Base-by-base conservation (phyloP, 2,329 filamentous ascomycete species). In the Diaporthe batatas region DNA sequence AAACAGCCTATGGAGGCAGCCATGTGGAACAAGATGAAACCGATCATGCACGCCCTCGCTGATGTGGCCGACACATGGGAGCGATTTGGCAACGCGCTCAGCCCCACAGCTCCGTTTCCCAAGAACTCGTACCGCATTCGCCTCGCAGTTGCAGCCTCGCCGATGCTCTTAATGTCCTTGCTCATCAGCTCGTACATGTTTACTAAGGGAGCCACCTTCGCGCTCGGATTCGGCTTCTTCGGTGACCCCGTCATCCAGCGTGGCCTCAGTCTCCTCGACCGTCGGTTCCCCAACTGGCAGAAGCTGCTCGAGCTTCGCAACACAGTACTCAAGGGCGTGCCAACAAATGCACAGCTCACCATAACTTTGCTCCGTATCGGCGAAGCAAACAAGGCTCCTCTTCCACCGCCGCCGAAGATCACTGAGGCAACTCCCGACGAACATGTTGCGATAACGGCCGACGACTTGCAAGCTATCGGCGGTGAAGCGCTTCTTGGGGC, bases 281-380 rank as follows among this genome's bases (percentile, higher is more conserved):
- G 82, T 10, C 82, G 81, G 8, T 88, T 91, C 76, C 93, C 93
- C 0, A 84, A 91, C 76, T 96, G 94, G 94, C 87, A 93, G 77
- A 93, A 92, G 76, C 84, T 94, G 8, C 84, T 96, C 21, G 91
- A 95, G 77, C 82, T 94, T 14, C 88, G 92, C 73, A 94, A 94
- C 76, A 94, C 92, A 0, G 80, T 96, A 1, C 89, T 97, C 67
- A 94, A 93, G 79, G 93, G 94, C 2, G 91, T 96, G 0, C 94
- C 94, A 0, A 97, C 94, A 1, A 96, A 97, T 79, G 93, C 94
- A 4, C 94, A 97, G 79, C 88, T 97, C 23, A 91, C 94, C 0
- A 84, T 97, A 36, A 97, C 94, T 0, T 86, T 97, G 1, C 89
- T 97, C 14, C 92, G 94, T 6, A 91, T 96, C 39, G 94, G 94